Evolutionary conservation across 1,139 yeast genomes (phyloP), one percentile per base, ranked within the genome.

Genomic region (Kodamaea sp.): DNA sequence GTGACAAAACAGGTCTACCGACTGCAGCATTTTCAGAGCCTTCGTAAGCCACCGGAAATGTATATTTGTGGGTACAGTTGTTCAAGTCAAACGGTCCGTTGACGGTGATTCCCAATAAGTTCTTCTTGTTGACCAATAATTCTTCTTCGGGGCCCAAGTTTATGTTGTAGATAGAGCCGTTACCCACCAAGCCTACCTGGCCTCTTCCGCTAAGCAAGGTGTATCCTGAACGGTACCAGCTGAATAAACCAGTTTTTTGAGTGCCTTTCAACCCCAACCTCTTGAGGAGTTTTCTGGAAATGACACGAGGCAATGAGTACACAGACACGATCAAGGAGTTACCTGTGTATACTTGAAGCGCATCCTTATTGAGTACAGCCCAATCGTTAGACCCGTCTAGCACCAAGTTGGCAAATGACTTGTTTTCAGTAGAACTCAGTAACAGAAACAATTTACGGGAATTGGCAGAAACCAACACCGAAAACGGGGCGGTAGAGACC

Each of bases 371-470:
- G 29, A 80, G 59, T 4, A 80, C 41, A 1, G 83, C 83, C 84
- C 85, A 80, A 46, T 80, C 87, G 16, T 57, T 57, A 1, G 73
- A 58, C 1, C 87, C 87, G 43, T 80, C 83, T 37, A 80, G 52
- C 5, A 61, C 46, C 23, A 80, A 42, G 26, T 61, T 62, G 9
- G 66, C 67, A 46, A 75, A 70, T 11, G 77, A 59, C 32, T 57
- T 67, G 32, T 53, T 51, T 8, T 51, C 46, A 2, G 48, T 23
- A 18, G 46, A 42, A 19, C 40, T 33, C 21, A 50, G 43, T 15
- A 50, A 38, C 13, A 43, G 39, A 37, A 46, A 47, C n/a, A n/a
- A n/a, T n/a, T 35, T 41, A 16, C 54, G 40, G 5, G 53, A 33
- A 12, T 38, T 50, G 13, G 71, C 54, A n/a, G 68, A 57, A 3